Percentiles rank a stretch among this genome's conserved stretches.
phyloP scores from a whole-genome alignment of 2,329 filamentous ascomycete species.

The Zymoseptoria passerinii region DNA sequence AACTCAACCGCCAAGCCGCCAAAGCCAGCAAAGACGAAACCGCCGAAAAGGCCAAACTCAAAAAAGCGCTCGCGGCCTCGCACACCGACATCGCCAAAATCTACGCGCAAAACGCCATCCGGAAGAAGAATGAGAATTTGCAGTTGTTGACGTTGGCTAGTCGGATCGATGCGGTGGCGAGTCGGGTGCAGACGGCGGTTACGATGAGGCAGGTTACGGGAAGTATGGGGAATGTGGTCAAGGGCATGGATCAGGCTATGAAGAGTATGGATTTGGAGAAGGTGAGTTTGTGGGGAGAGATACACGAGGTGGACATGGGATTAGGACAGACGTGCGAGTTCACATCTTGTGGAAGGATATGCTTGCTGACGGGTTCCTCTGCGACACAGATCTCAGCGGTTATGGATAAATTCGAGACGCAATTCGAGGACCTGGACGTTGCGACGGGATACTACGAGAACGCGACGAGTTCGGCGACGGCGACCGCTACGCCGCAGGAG shows the following conservation, averaged over 20 bases:
- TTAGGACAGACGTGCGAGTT: too few relatives aligned
- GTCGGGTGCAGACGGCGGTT: constrained; percentile 54
- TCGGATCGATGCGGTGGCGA: constrained; percentile 52
- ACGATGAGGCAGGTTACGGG: constrained; percentile 55
- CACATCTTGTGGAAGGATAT: too few relatives aligned
- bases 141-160: constrained; percentile 51
- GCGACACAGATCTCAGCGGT: constrained; percentile 50
- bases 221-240: constrained; percentile 55
- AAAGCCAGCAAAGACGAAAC: constrained; percentile 55
- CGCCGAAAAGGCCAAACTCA: constrained; percentile 52
- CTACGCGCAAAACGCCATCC: constrained; percentile 55
- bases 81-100: constrained; percentile 55
- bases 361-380: not conserved
- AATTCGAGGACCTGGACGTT: constrained; percentile 46
- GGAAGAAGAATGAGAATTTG: constrained; percentile 54
- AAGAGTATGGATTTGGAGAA: constrained; percentile 56
- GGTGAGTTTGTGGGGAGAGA: constrained; percentile 31
- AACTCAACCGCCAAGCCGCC: constrained; percentile 53
- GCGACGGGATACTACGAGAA: constrained; percentile 72
- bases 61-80: constrained; percentile 53
- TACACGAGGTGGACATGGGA: not conserved
- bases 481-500: constrained; percentile 65
- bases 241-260: constrained; percentile 55
- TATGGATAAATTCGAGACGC: constrained; percentile 58
- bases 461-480: constrained; percentile 71